phyloP scores from a whole-genome alignment of 2,329 filamentous ascomycete species.

The Cladophialophora chaetospira region DNA sequence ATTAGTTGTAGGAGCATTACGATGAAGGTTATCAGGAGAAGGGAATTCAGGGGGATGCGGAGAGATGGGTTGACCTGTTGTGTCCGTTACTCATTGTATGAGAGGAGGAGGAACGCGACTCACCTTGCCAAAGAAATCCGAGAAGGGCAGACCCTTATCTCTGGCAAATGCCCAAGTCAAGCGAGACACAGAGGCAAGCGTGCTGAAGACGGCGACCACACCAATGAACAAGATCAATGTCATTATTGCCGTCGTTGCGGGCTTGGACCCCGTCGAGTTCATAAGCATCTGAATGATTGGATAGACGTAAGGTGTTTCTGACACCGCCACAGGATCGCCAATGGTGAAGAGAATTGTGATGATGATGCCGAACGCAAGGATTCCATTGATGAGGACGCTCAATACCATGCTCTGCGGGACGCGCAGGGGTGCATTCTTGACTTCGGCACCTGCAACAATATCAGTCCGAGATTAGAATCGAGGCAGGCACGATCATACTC shows the following conservation, averaged over 20 bases:
- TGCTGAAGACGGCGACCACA: slow-evolving; percentile 49
- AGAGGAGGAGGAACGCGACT: background rate
- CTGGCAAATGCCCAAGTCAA: slow-evolving; percentile 57
- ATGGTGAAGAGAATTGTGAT: slow-evolving; percentile 33
- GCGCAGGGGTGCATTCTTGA: slow-evolving; percentile 43
- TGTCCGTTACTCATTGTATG: background rate
- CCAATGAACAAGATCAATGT: slow-evolving; percentile 50
- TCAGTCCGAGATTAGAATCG: background rate
- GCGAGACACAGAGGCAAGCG: slow-evolving; percentile 55
- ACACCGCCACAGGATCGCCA: slow-evolving; percentile 34
- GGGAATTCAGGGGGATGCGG: slow-evolving; percentile 11
- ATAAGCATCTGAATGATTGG: slow-evolving; percentile 51
- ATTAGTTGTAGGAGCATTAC: slow-evolving; percentile 26
- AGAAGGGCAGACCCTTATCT: slow-evolving; percentile 51
- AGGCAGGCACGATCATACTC: background rate
- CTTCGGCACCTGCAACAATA: slow-evolving; percentile 39
- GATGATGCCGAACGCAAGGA: slow-evolving; percentile 30
- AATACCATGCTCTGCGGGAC: slow-evolving; percentile 40
- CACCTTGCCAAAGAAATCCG: slow-evolving; percentile 39
- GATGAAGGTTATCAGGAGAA: slow-evolving; percentile 22
- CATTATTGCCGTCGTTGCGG: slow-evolving; percentile 49
- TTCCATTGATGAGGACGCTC: slow-evolving; percentile 39
- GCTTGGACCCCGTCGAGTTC: slow-evolving; percentile 45
- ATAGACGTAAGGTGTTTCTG: slow-evolving; percentile 43
- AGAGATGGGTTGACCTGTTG: slow-evolving; percentile 40